Evolutionary conservation across 768 basidiomycete genomes (phyloP).

Genomic region (Strobilomyces confusus): DNA sequence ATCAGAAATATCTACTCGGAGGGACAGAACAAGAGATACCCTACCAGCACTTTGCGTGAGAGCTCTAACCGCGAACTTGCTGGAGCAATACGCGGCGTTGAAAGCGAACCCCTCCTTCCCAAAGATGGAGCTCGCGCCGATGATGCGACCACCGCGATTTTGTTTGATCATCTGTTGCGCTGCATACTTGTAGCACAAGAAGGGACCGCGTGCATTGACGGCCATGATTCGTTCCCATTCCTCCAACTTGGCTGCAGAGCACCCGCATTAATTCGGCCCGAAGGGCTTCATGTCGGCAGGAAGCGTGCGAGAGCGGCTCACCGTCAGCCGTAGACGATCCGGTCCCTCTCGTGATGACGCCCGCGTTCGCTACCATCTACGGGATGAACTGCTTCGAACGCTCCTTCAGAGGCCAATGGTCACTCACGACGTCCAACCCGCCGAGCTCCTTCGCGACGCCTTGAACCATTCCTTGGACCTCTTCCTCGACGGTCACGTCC

Average conservation of each 20-base stretch:
- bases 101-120: conserved; percentile 27
- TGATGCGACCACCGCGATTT: conserved; percentile 18
- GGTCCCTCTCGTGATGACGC: background rate
- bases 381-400: background rate
- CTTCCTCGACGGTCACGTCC: background rate
- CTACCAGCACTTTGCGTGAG: conserved; percentile 38
- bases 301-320: background rate
- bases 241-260: conserved; percentile 27
- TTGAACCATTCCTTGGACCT: background rate
- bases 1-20: background rate
- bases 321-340: background rate
- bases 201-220: conserved; percentile 33
- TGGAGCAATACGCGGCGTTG: conserved; percentile 7
- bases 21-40: background rate
- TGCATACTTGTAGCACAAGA: conserved; percentile 20
- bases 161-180: too few species aligned
- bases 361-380: conserved; percentile 14
- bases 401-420: background rate
- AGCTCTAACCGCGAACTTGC: conserved; percentile 36
- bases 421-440: background rate
- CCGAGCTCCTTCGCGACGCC: background rate
- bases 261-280: background rate
- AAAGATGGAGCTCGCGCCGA: conserved; percentile 26
- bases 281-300: background rate
- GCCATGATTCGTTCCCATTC: conserved; percentile 40